Conservation (phyloP, 2,329 filamentous ascomycete species). For the Colletotrichum musicola region DNA sequence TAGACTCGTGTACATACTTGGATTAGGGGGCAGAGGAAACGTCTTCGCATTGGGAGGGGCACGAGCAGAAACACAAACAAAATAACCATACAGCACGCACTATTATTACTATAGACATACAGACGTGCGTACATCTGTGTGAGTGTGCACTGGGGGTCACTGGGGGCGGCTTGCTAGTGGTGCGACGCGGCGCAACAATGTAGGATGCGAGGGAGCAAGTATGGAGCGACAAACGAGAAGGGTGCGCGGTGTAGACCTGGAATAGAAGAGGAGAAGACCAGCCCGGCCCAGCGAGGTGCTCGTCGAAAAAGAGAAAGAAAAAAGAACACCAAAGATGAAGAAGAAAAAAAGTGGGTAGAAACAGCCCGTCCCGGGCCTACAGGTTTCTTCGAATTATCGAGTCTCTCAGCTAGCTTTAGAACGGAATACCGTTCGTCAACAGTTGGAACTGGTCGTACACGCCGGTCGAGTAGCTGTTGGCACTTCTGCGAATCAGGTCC, state of each 20-base stretch:
- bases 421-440: constrained; percentile 96
- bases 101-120: background rate
- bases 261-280: background rate
- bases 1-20: too few species aligned
- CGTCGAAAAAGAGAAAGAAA: background rate
- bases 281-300: too few species aligned
- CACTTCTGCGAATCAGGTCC: constrained; percentile 89
- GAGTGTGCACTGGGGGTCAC: background rate
- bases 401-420: constrained; percentile 60
- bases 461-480: constrained; percentile 90
- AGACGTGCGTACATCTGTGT: background rate
- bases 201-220: background rate
- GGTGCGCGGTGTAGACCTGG: background rate
- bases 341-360: background rate
- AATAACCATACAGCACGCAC: background rate
- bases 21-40: background rate
- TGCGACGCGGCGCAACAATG: constrained; percentile 7
- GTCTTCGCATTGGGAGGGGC: background rate
- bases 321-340: background rate
- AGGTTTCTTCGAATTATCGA: background rate
- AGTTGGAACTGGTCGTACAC: constrained; percentile 99
- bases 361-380: background rate
- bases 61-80: background rate
- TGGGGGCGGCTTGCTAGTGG: background rate
- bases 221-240: background rate